Percentiles rank a stretch among this genome's conserved stretches.
phyloP scores from a whole-genome alignment of 1,284 basidiomycete genomes.

The Cryptococcus maquisensis region DNA sequence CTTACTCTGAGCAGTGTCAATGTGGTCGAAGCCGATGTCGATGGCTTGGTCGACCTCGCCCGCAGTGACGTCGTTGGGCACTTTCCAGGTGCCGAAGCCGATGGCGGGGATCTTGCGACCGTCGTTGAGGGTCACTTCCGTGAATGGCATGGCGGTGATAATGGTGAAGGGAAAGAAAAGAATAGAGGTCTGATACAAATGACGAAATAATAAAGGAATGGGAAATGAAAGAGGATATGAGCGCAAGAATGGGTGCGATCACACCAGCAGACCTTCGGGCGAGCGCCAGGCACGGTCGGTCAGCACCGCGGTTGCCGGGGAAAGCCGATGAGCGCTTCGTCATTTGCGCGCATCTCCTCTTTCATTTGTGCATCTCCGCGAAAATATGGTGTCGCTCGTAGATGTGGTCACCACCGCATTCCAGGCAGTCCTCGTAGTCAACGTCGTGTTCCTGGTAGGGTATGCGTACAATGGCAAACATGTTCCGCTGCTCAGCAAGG shows the following conservation, averaged over 20 bases:
- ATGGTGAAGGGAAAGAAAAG: background rate
- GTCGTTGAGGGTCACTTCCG: slow-evolving; percentile 44
- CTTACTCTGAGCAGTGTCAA: slow-evolving; percentile 46
- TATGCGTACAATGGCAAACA: slow-evolving; percentile 30
- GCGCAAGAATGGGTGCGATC: too few species aligned
- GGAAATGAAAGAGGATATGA: background rate
- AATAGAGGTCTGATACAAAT: background rate
- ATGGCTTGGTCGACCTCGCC: slow-evolving; percentile 42
- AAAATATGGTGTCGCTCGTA: slow-evolving; percentile 34
- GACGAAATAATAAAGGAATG: background rate
- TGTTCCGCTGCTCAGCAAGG: slow-evolving; percentile 13
- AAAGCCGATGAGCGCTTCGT: background rate
- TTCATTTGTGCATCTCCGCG: background rate
- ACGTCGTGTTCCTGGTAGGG: slow-evolving; percentile 34
- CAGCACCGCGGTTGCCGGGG: too few species aligned
- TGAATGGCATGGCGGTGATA: slow-evolving; percentile 26
- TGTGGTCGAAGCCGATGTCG: slow-evolving; percentile 45
- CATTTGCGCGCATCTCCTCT: background rate
- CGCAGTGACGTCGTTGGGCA: slow-evolving; percentile 32
- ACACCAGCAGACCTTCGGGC: background rate
- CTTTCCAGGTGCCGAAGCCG: slow-evolving; percentile 45
- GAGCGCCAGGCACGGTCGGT: background rate
- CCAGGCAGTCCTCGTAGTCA: slow-evolving; percentile 35
- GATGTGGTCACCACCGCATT: slow-evolving; percentile 37
- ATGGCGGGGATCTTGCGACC: slow-evolving; percentile 46